A percentile compares a stretch with the other conserved stretches of the same genome.
Conservation (phyloP, 2,329 filamentous ascomycete genomes). For the Teratosphaeria pseudoeucalypti region DNA sequence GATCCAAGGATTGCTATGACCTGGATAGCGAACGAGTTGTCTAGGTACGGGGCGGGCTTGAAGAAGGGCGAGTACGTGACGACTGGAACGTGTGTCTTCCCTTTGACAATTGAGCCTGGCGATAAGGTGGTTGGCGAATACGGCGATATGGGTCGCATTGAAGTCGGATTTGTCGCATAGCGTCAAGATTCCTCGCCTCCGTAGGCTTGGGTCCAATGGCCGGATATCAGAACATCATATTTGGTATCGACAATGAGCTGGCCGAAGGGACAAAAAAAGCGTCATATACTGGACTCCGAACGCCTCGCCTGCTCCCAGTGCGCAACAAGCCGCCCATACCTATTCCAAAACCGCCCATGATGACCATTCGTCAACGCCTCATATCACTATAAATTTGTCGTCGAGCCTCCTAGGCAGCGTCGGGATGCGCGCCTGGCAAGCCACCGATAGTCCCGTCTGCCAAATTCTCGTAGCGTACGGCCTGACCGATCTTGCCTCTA, state of each 20-base stretch:
- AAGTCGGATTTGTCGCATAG: background rate
- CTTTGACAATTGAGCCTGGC: background rate
- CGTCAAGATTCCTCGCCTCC: background rate
- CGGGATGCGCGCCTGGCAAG: background rate
- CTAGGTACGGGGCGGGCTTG: background rate
- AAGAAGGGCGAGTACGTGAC: background rate
- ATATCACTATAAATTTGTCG: background rate
- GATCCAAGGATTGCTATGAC: background rate
- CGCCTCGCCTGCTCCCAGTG: background rate
- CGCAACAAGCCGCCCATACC: background rate
- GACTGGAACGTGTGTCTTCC: conserved; percentile 1
- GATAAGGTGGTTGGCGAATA: conserved; percentile 1
- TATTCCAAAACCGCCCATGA: background rate
- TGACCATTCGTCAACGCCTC: background rate
- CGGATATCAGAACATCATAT: background rate
- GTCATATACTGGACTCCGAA: background rate
- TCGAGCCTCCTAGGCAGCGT: background rate
- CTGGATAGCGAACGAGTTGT: conserved; percentile 1
- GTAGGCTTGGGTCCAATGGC: background rate
- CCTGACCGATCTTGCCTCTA: background rate
- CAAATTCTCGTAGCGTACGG: background rate
- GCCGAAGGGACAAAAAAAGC: background rate
- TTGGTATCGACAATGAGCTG: background rate
- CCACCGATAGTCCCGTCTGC: background rate
- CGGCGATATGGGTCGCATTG: background rate